Conservation (phyloP, 306 rosid genomes). For the Quercus ilex region DNA sequence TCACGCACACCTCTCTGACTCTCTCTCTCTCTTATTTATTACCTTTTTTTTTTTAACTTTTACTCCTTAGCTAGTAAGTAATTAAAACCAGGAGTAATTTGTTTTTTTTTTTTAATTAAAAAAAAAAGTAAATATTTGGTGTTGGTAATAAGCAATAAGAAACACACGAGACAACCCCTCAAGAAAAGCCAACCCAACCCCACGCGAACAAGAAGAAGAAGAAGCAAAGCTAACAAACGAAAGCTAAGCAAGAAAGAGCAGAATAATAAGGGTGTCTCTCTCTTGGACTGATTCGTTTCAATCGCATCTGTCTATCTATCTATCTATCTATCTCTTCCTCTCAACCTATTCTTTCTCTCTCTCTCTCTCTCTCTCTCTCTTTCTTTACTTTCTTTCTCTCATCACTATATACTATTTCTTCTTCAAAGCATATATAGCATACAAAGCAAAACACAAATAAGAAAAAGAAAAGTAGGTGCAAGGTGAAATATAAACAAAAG, state of each 20-base stretch:
- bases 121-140: constrained; percentile 9
- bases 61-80: background rate
- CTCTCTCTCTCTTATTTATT: background rate
- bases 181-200: constrained; percentile 58
- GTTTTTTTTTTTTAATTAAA: background rate
- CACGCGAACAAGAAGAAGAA: constrained; percentile 43
- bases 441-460: background rate
- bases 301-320: constrained; percentile 65
- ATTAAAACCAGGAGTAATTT: background rate
- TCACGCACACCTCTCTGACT: background rate
- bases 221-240: constrained; percentile 16
- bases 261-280: constrained; percentile 51
- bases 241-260: constrained; percentile 18
- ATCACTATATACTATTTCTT: background rate
- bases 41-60: background rate
- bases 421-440: constrained; percentile 9
- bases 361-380: background rate
- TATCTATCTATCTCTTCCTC: constrained; percentile 15
- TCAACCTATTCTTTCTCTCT: constrained; percentile 2
- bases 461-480: constrained; percentile 32
- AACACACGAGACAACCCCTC: constrained; percentile 35
- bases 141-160: constrained; percentile 23
- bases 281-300: constrained; percentile 83
- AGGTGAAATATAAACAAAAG: constrained; percentile 23
- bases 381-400: too few species aligned